Evolutionary conservation across 73 alveolate genomes (phyloP).

Genomic region (Paramecium sexaurelia): DNA sequence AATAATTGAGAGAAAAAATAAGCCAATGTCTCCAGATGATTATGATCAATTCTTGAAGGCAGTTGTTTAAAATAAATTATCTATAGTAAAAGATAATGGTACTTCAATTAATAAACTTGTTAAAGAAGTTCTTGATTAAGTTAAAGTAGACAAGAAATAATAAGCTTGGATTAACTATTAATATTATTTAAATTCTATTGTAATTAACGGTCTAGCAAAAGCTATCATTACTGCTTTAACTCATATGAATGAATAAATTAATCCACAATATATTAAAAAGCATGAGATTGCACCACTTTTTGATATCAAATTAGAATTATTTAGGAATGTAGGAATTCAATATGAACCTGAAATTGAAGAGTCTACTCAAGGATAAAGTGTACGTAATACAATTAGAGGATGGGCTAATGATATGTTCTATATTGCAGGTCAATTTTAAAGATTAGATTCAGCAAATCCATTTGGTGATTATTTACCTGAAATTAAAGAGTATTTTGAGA

Average conservation of each 20-base stretch:
- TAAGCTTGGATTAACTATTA: constrained; percentile 83
- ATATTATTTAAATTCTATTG: constrained; percentile 85
- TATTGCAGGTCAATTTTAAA: constrained; percentile 86
- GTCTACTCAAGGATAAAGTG: constrained; percentile 85
- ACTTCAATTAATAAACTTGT: constrained; percentile 82
- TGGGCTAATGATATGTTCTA: constrained; percentile 92
- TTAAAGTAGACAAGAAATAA: constrained; percentile 83
- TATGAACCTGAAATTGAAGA: constrained; percentile 86
- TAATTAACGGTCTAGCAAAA: constrained; percentile 83
- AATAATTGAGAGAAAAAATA: constrained; percentile 86
- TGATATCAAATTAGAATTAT: constrained; percentile 85
- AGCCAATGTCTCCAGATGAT: constrained; percentile 97
- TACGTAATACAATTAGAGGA: constrained; percentile 89
- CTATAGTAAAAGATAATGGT: constrained; percentile 83
- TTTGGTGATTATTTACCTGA: constrained; percentile 97
- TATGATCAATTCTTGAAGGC: constrained; percentile 90
- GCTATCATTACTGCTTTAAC: constrained; percentile 77
- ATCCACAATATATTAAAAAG: constrained; percentile 74
- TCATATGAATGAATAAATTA: constrained; percentile 78
- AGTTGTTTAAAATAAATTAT: constrained; percentile 74
- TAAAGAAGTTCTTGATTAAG: constrained; percentile 89
- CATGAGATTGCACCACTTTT: constrained; percentile 84
- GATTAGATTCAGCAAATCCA: constrained; percentile 90
- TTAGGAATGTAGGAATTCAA: constrained; percentile 73
- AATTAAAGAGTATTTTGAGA: constrained; percentile 92